Conservation (phyloP, 306 rosid species). For the Canavalia ensiformis region DNA sequence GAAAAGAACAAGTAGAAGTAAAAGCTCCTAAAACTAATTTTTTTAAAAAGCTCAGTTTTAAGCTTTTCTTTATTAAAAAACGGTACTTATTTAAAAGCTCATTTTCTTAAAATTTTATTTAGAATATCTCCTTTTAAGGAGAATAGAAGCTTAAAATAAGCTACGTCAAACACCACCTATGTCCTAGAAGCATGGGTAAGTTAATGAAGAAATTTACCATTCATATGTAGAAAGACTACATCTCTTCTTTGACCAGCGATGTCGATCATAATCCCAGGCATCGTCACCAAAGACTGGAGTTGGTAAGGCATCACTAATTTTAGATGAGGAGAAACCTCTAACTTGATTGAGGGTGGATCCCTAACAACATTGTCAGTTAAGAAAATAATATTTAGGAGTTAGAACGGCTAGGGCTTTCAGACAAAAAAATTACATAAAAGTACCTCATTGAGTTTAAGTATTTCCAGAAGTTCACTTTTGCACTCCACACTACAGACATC, state of each 20-base stretch:
- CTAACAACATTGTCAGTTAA: slow-evolving; percentile 48
- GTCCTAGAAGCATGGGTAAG: slow-evolving; percentile 22
- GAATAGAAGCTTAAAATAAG: too few species aligned
- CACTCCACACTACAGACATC: slow-evolving; percentile 95
- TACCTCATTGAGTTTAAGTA: slow-evolving; percentile 62
- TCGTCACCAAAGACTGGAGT: slow-evolving; percentile 67
- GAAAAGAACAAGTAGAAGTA: too few species aligned
- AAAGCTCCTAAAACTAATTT: too few species aligned
- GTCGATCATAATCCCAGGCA: slow-evolving; percentile 79
- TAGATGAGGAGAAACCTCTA: slow-evolving; percentile 53
- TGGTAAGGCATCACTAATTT: slow-evolving; percentile 47
- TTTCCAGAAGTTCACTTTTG: slow-evolving; percentile 74
- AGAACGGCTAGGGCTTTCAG: slow-evolving; percentile 21
- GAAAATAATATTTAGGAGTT: slow-evolving; percentile 33
- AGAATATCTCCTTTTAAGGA: too few species aligned
- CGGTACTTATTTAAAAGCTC: too few species aligned
- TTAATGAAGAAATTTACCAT: slow-evolving; percentile 64
- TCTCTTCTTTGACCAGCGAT: slow-evolving; percentile 73
- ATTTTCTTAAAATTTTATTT: too few species aligned
- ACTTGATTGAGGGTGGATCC: slow-evolving; percentile 51
- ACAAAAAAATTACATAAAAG: not conserved
- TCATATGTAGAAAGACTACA: slow-evolving; percentile 81
- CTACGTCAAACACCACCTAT: not conserved
- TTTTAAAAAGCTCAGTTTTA: too few species aligned
- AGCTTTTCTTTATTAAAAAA: too few species aligned